Percentiles rank a stretch among this genome's conserved stretches.
Conservation (phyloP, 2,329 filamentous ascomycete species). For the Eurotiales sp. region DNA sequence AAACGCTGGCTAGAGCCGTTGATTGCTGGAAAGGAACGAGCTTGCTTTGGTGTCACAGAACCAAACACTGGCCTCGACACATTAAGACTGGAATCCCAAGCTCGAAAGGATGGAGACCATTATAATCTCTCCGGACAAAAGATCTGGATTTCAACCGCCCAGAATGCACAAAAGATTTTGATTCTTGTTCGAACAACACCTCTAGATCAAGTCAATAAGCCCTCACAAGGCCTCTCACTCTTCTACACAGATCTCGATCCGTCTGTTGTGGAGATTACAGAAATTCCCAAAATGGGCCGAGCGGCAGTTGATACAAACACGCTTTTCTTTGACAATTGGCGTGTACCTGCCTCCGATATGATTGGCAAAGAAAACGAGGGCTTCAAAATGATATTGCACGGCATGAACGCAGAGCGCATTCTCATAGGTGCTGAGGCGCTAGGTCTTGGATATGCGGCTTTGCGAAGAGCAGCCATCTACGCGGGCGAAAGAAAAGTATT, state of each 20-base stretch:
- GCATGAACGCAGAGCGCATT: slow-evolving; percentile 38
- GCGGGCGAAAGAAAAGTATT: slow-evolving; percentile 40
- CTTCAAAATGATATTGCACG: slow-evolving; percentile 43
- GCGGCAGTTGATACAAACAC: slow-evolving; percentile 44
- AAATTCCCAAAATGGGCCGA: slow-evolving; percentile 47
- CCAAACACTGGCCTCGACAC: slow-evolving; percentile 35
- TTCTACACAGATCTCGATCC: slow-evolving; percentile 45
- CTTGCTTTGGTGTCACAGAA: slow-evolving; percentile 44
- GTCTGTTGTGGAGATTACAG: slow-evolving; percentile 35
- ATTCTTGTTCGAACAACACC: slow-evolving; percentile 59
- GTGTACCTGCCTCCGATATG: slow-evolving; percentile 35
- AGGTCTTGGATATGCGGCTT: slow-evolving; percentile 44
- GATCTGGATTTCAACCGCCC: slow-evolving; percentile 46
- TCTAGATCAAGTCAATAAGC: slow-evolving; percentile 39
- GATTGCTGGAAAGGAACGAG: slow-evolving; percentile 38
- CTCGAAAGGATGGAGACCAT: slow-evolving; percentile 30
- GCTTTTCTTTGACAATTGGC: slow-evolving; percentile 44
- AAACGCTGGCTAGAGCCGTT: slow-evolving; percentile 37
- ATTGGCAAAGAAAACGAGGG: slow-evolving; percentile 43
- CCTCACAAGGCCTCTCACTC: slow-evolving; percentile 41
- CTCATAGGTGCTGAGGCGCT: slow-evolving; percentile 39
- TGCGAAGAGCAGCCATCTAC: slow-evolving; percentile 44
- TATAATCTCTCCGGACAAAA: slow-evolving; percentile 41
- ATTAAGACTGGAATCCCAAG: slow-evolving; percentile 30
- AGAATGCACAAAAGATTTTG: slow-evolving; percentile 68